Conservation (phyloP, 1,284 basidiomycete species). For the Rhodotorula sp. region DNA sequence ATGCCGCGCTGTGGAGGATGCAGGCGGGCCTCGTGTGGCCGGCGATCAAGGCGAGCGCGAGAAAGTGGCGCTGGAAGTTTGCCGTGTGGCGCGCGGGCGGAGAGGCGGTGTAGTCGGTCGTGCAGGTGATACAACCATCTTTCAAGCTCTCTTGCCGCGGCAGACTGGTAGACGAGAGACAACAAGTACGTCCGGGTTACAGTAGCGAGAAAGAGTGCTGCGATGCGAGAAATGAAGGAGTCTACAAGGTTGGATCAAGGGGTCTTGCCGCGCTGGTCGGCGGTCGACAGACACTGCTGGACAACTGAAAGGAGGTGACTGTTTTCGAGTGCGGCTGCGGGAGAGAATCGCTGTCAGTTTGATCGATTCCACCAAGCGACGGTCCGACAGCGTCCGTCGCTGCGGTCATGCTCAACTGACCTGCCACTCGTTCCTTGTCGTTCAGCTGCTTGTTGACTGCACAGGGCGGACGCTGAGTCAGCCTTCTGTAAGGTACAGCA, state of each 20-base stretch:
- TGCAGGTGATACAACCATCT: too few relatives aligned
- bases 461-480: not conserved
- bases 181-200: conserved; percentile 3
- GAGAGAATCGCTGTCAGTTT: not conserved
- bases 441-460: conserved; percentile 97
- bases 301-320: conserved; percentile 80
- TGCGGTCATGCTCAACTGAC: not conserved
- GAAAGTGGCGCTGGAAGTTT: conserved; percentile 34
- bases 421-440: conserved; percentile 94
- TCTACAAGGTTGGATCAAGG: not conserved
- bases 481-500: not conserved
- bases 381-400: not conserved
- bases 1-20: conserved; percentile 34
- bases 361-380: not conserved
- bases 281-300: conserved; percentile 74
- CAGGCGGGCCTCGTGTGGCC: conserved; percentile 35
- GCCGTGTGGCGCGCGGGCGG: conserved; percentile 32
- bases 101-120: not conserved
- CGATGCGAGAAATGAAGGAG: not conserved
- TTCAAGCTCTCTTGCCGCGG: not conserved
- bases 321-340: conserved; percentile 84
- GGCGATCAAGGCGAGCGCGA: conserved; percentile 22
- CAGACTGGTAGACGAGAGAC: not conserved
- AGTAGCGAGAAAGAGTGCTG: not conserved
- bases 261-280: conserved; percentile 47